phyloP scores from a whole-genome alignment of 2,329 filamentous ascomycete genomes.

The Aureobasidium musti region DNA sequence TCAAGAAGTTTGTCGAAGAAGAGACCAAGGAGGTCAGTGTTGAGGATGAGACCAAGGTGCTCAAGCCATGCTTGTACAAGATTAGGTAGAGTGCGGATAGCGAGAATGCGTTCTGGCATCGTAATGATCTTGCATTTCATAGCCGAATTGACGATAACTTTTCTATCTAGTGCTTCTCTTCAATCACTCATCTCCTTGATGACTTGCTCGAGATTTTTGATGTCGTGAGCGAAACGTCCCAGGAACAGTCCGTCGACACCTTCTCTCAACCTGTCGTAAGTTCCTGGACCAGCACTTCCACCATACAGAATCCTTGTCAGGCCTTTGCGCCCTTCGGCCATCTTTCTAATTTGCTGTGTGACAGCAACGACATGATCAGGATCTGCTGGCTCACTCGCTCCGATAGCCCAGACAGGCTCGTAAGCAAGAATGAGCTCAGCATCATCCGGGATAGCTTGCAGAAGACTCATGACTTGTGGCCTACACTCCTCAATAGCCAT shows the following conservation, averaged over 20 bases:
- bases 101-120: background rate
- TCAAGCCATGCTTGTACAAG: conserved; percentile 98
- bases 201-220: conserved; percentile 69
- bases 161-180: background rate
- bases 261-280: conserved; percentile 67
- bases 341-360: conserved; percentile 63
- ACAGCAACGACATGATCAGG: conserved; percentile 73
- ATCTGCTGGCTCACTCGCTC: conserved; percentile 68
- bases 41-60: conserved; percentile 66
- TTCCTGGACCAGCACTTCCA: conserved; percentile 76
- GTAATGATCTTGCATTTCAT: background rate
- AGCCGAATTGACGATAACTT: background rate
- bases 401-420: conserved; percentile 89
- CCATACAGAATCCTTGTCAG: conserved; percentile 74
- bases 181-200: conserved; percentile 66
- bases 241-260: conserved; percentile 79
- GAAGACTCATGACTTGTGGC: conserved; percentile 64
- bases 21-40: conserved; percentile 58
- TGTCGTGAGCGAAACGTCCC: conserved; percentile 78
- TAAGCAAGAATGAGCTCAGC: conserved; percentile 78
- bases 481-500: conserved; percentile 66
- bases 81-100: conserved; percentile 58
- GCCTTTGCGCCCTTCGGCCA: conserved; percentile 56
- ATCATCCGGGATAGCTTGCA: conserved; percentile 61
- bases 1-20: conserved; percentile 61